These are phyloP conservation scores for Fusarium sp. DNA, from an alignment of 2,329 filamentous ascomycete genomes.

Conservation along the genomic window DNA sequence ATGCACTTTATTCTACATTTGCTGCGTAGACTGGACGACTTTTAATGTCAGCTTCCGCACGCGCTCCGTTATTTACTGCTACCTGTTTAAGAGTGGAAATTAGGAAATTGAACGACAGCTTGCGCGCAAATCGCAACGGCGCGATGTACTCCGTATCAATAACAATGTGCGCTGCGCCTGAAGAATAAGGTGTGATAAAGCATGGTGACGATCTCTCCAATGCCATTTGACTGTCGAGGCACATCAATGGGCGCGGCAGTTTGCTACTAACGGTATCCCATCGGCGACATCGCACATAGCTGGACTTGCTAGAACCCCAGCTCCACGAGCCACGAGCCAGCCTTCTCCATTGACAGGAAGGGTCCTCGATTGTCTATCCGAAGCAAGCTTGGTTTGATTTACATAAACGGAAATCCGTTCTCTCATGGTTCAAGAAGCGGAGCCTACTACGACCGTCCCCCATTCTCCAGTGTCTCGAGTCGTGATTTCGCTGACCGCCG, in stretches of 20 bases:
- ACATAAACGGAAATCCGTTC: conserved; percentile 32
- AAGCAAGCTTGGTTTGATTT: conserved; percentile 27
- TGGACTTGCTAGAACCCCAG: not conserved
- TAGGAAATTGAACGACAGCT: conserved; percentile 38
- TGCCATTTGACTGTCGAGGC: conserved; percentile 15
- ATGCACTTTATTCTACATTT: conserved; percentile 27
- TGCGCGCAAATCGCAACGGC: conserved; percentile 35
- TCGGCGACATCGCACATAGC: not conserved
- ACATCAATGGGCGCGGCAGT: conserved; percentile 17
- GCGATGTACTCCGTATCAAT: not conserved
- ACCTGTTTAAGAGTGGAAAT: conserved; percentile 17
- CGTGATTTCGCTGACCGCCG: conserved; percentile 51
- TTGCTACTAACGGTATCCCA: conserved; percentile 16
- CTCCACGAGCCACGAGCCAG: conserved; percentile 23
- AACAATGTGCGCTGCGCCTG: not conserved
- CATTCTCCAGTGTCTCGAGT: conserved; percentile 46
- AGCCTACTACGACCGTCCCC: conserved; percentile 20
- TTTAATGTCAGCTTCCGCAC: conserved; percentile 23
- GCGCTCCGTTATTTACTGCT: conserved; percentile 19
- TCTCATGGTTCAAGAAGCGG: conserved; percentile 21
- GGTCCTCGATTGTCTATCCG: conserved; percentile 18
- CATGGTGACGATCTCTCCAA: conserved; percentile 28
- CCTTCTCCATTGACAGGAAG: conserved; percentile 14
- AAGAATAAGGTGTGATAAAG: conserved; percentile 16
- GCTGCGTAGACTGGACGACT: conserved; percentile 1